Conservation (phyloP, 306 rosid species). For the Prunus armeniaca region DNA sequence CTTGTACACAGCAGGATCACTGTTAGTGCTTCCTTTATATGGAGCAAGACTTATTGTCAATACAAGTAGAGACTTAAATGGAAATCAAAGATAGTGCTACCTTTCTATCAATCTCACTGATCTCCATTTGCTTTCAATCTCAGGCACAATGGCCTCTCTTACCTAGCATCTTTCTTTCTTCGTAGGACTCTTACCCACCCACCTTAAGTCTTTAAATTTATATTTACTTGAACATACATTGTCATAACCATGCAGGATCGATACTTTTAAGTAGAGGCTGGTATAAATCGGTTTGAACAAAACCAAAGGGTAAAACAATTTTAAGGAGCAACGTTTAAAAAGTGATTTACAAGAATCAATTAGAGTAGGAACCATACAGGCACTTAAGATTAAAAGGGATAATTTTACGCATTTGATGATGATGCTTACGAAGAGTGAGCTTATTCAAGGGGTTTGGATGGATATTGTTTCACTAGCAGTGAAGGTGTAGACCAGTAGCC, state of each 20-base stretch:
- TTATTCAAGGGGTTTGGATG: neutral
- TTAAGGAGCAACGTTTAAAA: neutral
- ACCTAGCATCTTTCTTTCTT: neutral
- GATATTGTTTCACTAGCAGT: neutral
- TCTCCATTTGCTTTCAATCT: no score
- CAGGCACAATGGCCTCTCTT: neutral
- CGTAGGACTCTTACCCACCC: neutral
- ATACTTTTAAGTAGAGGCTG: neutral
- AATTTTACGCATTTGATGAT: neutral
- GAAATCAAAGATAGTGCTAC: neutral
- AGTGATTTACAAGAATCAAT: neutral
- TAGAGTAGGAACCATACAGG: neutral
- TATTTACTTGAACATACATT: neutral
- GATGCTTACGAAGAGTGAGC: neutral
- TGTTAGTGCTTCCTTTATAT: neutral
- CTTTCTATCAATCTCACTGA: neutral
- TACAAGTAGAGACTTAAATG: neutral
- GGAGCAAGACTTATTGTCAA: neutral
- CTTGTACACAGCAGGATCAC: neutral
- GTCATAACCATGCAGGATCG: neutral
- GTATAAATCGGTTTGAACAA: neutral
- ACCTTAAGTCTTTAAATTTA: neutral
- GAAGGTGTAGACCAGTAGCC: no score
- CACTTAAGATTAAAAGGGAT: neutral
- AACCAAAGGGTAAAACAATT: neutral